A percentile compares a stretch with the other conserved stretches of the same genome.
phyloP scores from a whole-genome alignment of 2,329 filamentous ascomycete genomes.

The Diaporthe sp. region DNA sequence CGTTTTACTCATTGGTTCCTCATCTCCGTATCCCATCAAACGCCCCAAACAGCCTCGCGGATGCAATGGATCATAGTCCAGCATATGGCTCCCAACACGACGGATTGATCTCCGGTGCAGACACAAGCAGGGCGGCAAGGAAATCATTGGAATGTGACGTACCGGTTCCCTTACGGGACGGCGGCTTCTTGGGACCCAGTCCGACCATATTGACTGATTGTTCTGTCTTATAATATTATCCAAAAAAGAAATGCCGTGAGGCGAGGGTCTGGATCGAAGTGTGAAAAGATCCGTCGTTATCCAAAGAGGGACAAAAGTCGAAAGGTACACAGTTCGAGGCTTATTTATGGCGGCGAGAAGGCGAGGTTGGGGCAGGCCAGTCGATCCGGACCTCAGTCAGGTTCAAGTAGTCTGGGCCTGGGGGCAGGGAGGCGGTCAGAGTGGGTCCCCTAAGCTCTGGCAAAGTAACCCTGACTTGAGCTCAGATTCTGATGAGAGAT shows the following conservation, averaged over 20 bases:
- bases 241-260: background rate
- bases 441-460: conserved; percentile 21
- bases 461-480: conserved; percentile 15
- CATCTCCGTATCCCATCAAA: background rate
- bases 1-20: too few relatives aligned
- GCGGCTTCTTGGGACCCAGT: conserved; percentile 73
- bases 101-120: background rate
- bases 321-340: background rate
- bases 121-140: conserved; percentile 14
- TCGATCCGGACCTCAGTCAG: conserved; percentile 19
- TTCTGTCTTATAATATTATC: background rate
- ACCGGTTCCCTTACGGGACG: conserved; percentile 67
- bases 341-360: conserved; percentile 20
- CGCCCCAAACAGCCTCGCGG: background rate
- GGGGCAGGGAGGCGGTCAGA: conserved; percentile 35
- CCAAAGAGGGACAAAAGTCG: background rate
- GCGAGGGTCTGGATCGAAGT: background rate
- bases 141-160: conserved; percentile 43
- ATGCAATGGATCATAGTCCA: background rate
- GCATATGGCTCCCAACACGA: background rate
- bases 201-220: conserved; percentile 68
- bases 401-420: conserved; percentile 31
- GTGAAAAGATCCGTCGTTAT: conserved; percentile 4
- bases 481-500: conserved; percentile 31
- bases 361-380: conserved; percentile 19